Conservation (phyloP, 768 basidiomycete genomes). For the Cystofilobasidium bisporidii region DNA sequence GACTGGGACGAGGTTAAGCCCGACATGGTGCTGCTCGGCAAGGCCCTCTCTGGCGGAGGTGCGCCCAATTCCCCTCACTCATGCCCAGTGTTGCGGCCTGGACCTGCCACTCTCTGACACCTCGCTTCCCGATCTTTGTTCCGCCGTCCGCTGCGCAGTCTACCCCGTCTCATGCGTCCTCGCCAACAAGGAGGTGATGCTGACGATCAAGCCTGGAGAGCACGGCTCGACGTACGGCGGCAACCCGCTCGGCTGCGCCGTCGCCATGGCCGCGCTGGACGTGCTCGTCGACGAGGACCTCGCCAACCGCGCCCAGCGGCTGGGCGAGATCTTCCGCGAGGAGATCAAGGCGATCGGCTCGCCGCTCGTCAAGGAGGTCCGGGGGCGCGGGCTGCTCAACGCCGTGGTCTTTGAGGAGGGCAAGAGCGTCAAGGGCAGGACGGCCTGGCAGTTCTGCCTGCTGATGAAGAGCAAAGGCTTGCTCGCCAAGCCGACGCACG, state of each 20-base stretch:
- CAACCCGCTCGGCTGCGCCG: conserved; percentile 93
- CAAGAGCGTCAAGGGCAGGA: conserved; percentile 62
- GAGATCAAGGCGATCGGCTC: conserved; percentile 46
- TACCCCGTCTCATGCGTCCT: conserved; percentile 80
- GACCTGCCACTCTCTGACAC: neutral
- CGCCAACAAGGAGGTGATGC: conserved; percentile 82
- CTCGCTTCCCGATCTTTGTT: too few species aligned
- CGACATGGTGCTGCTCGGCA: conserved; percentile 86
- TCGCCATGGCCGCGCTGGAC: conserved; percentile 79
- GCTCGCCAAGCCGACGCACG: conserved; percentile 96
- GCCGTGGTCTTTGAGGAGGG: conserved; percentile 86
- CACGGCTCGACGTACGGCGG: conserved; percentile 95
- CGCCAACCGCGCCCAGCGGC: conserved; percentile 61
- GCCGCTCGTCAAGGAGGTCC: conserved; percentile 65
- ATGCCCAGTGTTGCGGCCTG: too few species aligned
- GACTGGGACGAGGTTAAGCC: conserved; percentile 81
- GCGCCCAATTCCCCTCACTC: conserved; percentile 34
- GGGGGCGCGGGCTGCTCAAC: conserved; percentile 81
- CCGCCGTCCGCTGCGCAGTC: neutral
- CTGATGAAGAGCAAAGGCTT: conserved; percentile 74
- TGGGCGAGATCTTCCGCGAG: conserved; percentile 73
- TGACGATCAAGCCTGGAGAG: conserved; percentile 87
- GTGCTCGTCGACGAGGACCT: conserved; percentile 86
- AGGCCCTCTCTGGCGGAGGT: conserved; percentile 94
- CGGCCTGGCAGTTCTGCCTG: conserved; percentile 93